Base-by-base conservation (phyloP, 2,329 filamentous ascomycete genomes). In the Pezicula carpinea region DNA sequence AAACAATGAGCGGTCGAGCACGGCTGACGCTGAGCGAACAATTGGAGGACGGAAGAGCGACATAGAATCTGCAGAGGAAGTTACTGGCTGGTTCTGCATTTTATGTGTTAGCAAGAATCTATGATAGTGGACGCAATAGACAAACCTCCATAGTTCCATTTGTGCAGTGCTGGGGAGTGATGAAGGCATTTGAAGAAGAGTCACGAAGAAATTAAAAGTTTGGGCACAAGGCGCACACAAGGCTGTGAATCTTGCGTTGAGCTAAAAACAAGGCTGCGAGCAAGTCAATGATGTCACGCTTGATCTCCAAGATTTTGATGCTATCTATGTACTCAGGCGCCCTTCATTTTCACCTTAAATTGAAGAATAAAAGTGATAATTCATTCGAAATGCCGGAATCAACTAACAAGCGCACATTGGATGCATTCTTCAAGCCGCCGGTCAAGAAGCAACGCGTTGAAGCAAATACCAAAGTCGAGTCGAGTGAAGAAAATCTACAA, bases 1-100 rank as follows among this genome's bases (percentile, higher is more conserved):
- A 71, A 97, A 97, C 53, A 95, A 83, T 14, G 84, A 77, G 56
- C 88, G 83, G 70, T 99, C 91, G 53, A 99, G 80, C 42, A 80
- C 78, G 62, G 83, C 83, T 72, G 89, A 87, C 50, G 85, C 83
- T 7, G 67, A 65, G 65, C 87, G 85, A 59, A 92, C 85, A 50
- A 90, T 74, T 19, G 91, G 90, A 39, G 90, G 89, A 55, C 84
- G 82, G 66, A 96, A 88, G 43, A 80, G 63, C 53, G 69, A 72
- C 77, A 81, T 82, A 39, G 71, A 67, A 50, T 65, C 61, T 23
- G 44, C 34, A 6, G 53, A 50, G 17, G 44, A 39, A 42, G 31
- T 43, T 45, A 50, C 14, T 41, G 40, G 48, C 43, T 46, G 26
- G 41, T 55, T 46, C 59, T 61, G 21, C 35, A n/a, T 32, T 26